phyloP scores from a whole-genome alignment of 2,329 filamentous ascomycete species.

The Hypoxylon sp. region DNA sequence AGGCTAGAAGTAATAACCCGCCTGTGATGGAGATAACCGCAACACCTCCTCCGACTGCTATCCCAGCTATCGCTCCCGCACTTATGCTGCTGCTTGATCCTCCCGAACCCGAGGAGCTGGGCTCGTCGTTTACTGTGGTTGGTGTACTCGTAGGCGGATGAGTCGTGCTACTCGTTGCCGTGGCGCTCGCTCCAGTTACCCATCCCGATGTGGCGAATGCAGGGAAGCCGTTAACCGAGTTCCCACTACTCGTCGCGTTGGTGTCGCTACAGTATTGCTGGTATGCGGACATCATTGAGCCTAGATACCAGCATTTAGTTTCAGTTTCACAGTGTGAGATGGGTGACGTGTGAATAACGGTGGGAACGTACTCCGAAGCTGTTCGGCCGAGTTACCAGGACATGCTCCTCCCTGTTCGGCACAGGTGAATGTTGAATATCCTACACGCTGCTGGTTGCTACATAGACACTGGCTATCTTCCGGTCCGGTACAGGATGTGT shows the following conservation, averaged over 20 bases:
- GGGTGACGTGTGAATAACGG: background rate
- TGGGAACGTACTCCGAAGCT: constrained; percentile 16
- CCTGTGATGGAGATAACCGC: constrained; percentile 25
- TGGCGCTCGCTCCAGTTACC: background rate
- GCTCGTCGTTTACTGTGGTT: background rate
- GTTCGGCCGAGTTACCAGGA: constrained; percentile 12
- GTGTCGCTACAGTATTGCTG: constrained; percentile 27
- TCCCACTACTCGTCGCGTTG: constrained; percentile 1
- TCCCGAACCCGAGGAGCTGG: background rate
- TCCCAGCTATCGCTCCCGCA: constrained; percentile 32
- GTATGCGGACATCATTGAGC: constrained; percentile 8
- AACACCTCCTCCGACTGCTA: constrained; percentile 32
- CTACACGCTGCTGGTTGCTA: constrained; percentile 29
- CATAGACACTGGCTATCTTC: constrained; percentile 46
- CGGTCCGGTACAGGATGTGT: constrained; percentile 33
- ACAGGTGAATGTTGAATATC: constrained; percentile 32
- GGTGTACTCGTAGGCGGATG: background rate
- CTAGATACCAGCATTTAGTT: background rate
- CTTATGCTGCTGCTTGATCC: constrained; percentile 11
- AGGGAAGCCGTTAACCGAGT: background rate
- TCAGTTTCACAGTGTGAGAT: background rate
- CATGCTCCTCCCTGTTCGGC: constrained; percentile 11
- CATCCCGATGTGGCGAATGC: background rate
- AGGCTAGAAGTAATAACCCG: constrained; percentile 25
- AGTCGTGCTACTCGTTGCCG: background rate